Base-by-base conservation (phyloP, 768 basidiomycete genomes). In the Lactifluus rugatus region DNA sequence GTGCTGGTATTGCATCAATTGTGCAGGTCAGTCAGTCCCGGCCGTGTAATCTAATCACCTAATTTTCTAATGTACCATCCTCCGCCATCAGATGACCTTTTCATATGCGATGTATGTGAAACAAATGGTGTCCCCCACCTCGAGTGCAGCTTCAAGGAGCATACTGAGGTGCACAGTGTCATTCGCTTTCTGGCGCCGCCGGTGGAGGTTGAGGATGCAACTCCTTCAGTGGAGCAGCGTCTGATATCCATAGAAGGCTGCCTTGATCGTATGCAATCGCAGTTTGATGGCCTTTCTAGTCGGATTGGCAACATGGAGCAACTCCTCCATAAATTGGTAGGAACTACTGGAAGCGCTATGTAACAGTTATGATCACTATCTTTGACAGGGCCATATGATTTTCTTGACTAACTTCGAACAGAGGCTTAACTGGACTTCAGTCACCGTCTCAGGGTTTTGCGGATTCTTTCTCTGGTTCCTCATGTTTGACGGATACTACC, bases 1-100 rank as follows among this genome's bases (percentile, higher is more conserved):
- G 2, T 71, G 67, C 53, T 71, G 71, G 70, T 71, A 65, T 32
- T 72, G 69, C 54, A 63, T 68, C 6, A 57, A 65, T 26, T 72
- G 71, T 39, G 52, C 41, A n/a, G 65, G 64, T 54, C 32, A 49
- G 59, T 45, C n/a, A n/a, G n/a, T 31, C 13, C 34, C n/a, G 6
- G 11, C 19, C 25, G 4, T 21, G 2, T 10, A 23, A 3, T 16
- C 19, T n/a, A 0, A 11, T 45, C 46, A 11, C 11, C 11, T 34
- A 3, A 52, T 46, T n/a, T n/a, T 17, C 13, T 39, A 16, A 52
- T 23, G 17, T 2, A 1, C 17, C n/a, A 13, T 48, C 16, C 25
- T 26, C n/a, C n/a, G 13, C 7, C 19, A 32, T 47, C 28, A 48
- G 55, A 62, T 6, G 17, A 65, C 25, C n/a, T 60, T 11, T 64